These are phyloP conservation scores for Durio zibethinus DNA, from an alignment of 345 rosid genomes.

Conservation along the genomic window DNA sequence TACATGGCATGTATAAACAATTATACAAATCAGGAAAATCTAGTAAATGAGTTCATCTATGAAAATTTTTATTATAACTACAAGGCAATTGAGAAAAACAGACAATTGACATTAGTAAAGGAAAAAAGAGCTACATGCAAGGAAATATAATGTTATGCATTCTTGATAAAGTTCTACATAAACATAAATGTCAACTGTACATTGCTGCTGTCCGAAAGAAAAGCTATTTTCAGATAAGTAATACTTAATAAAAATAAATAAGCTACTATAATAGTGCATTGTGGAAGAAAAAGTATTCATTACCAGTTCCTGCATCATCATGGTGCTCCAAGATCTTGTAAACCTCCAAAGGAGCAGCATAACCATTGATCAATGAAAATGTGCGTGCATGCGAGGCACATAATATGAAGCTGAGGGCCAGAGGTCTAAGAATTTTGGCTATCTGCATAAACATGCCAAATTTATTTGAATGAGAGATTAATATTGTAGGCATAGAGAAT, in stretches of 20 bases:
- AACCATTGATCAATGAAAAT: constrained; percentile 82
- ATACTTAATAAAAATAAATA: neutral
- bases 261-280: neutral
- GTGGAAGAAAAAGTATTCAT: constrained; percentile 1
- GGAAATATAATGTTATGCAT: neutral
- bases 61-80: neutral
- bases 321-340: constrained; percentile 91
- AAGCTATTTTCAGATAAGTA: neutral
- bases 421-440: constrained; percentile 66
- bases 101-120: neutral
- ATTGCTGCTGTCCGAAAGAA: neutral
- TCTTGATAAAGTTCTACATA: neutral
- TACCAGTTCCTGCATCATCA: constrained; percentile 76
- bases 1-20: neutral
- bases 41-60: neutral
- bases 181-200: neutral
- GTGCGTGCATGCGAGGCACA: constrained; percentile 87
- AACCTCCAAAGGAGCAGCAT: constrained; percentile 72
- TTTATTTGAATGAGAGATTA: neutral
- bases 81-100: neutral
- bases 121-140: neutral
- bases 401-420: constrained; percentile 70
- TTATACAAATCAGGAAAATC: neutral
- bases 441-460: constrained; percentile 45
- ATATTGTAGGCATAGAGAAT: constrained; percentile 2